These are phyloP conservation scores for Penicillium sp. DNA, from an alignment of 2,329 filamentous ascomycete genomes.

Conservation along the genomic window DNA sequence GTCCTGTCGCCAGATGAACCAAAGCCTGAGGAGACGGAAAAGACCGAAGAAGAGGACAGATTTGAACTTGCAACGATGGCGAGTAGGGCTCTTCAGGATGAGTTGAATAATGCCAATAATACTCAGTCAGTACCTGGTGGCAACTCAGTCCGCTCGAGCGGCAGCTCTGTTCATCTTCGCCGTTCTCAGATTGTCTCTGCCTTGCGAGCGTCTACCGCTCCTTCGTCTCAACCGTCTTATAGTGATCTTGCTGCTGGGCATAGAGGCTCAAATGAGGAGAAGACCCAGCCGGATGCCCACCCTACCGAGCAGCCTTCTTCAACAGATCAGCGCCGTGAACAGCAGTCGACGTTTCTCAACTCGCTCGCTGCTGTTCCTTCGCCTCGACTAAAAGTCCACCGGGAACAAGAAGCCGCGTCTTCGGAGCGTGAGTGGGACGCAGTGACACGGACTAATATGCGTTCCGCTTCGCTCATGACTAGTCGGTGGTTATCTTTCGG, in stretches of 20 bases:
- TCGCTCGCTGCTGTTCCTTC: constrained; percentile 20
- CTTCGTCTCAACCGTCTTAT: constrained; percentile 47
- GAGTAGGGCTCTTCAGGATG: constrained; percentile 33
- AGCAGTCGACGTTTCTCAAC: constrained; percentile 22
- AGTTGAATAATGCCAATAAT: constrained; percentile 20
- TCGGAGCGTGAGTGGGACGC: constrained; percentile 38
- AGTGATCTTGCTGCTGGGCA: constrained; percentile 48
- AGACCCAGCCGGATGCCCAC: neutral
- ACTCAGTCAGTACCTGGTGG: constrained; percentile 14
- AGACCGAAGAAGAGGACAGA: constrained; percentile 19
- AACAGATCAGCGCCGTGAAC: constrained; percentile 16
- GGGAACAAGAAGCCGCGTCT: constrained; percentile 31
- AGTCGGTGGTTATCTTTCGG: constrained; percentile 46
- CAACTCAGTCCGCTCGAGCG: constrained; percentile 23
- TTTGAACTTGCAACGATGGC: constrained; percentile 34
- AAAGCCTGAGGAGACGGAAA: constrained; percentile 13
- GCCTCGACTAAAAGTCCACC: constrained; percentile 20
- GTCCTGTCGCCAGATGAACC: constrained; percentile 44
- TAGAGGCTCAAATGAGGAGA: constrained; percentile 28
- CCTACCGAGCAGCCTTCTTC: constrained; percentile 14
- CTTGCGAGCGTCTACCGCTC: constrained; percentile 42
- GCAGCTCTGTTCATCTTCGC: constrained; percentile 37
- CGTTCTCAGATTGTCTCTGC: constrained; percentile 46
- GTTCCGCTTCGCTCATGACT: constrained; percentile 45
- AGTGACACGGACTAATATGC: constrained; percentile 39